Conservation (phyloP, 805 yeast genomes). For the Ogataea nitratoaversa region DNA sequence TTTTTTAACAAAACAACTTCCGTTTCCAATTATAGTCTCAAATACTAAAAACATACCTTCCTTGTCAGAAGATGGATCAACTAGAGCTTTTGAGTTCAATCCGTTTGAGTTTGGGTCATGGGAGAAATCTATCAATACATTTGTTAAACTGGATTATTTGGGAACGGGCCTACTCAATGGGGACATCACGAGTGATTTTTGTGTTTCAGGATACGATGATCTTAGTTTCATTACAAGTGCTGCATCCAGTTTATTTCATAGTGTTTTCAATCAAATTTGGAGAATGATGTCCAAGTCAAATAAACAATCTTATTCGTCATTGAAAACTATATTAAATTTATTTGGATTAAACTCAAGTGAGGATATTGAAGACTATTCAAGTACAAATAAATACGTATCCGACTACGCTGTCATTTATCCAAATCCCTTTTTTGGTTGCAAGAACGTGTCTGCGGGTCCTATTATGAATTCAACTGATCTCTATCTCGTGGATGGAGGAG, state of each 20-base stretch:
- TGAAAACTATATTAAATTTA: conserved; percentile 33
- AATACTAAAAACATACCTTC: conserved; percentile 34
- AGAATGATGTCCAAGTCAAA: conserved; percentile 30
- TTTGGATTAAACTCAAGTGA: conserved; percentile 41
- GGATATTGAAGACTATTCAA: conserved; percentile 15
- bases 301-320: conserved; percentile 30
- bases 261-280: conserved; percentile 47
- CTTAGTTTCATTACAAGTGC: conserved; percentile 59
- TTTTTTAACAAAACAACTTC: conserved; percentile 38
- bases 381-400: conserved; percentile 33
- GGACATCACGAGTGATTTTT: conserved; percentile 29
- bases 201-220: conserved; percentile 54
- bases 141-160: conserved; percentile 46
- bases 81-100: conserved; percentile 53
- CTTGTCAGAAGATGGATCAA: conserved; percentile 29
- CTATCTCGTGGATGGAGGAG: conserved; percentile 41
- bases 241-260: conserved; percentile 60
- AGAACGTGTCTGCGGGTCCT: conserved; percentile 4
- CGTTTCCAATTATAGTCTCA: conserved; percentile 46
- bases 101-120: conserved; percentile 70
- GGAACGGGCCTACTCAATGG: conserved; percentile 50
- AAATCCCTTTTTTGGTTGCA: conserved; percentile 49
- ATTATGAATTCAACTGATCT: conserved; percentile 22
- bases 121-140: conserved; percentile 45
- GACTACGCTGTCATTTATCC: conserved; percentile 61